Conservation (phyloP, 1,284 basidiomycete genomes). For the Lentinula novae-zelandiae region DNA sequence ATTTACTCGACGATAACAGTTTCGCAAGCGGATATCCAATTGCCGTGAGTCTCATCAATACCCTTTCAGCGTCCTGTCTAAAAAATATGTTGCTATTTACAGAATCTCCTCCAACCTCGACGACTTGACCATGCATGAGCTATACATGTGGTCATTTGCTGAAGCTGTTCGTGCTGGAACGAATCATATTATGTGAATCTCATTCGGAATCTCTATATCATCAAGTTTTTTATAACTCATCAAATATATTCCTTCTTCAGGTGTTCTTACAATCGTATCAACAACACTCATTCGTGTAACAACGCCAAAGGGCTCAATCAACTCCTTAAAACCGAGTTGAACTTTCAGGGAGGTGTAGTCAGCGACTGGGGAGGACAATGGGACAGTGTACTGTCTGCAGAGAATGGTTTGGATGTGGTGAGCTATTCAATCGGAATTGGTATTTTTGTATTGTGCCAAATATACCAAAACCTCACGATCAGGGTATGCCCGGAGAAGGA, state of each 20-base stretch:
- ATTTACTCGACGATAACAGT: background rate
- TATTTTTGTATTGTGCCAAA: background rate
- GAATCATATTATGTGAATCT: constrained; percentile 12
- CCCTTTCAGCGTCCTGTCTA: background rate
- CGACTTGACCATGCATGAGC: constrained; percentile 5
- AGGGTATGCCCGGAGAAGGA: constrained; percentile 15
- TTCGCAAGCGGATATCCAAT: background rate
- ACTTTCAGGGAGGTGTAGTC: constrained; percentile 23
- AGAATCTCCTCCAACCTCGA: background rate
- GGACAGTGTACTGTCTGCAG: constrained; percentile 8
- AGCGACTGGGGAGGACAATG: constrained; percentile 18
- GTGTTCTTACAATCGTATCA: constrained; percentile 44
- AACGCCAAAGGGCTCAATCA: constrained; percentile 45
- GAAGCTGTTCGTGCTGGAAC: constrained; percentile 5
- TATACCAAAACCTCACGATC: background rate
- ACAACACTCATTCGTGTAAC: constrained; percentile 47
- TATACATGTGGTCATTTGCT: constrained; percentile 8
- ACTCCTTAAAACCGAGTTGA: constrained; percentile 44
- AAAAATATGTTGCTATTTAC: background rate
- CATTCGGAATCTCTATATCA: constrained; percentile 1
- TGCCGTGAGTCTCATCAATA: background rate
- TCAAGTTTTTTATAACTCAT: no score
- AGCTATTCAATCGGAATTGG: background rate
- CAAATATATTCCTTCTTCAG: background rate
- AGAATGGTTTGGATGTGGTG: constrained; percentile 14